These are phyloP conservation scores for button mushroom (Agaricus bisporus) DNA, from an alignment of 768 basidiomycete genomes.

Conservation along the genomic window DNA sequence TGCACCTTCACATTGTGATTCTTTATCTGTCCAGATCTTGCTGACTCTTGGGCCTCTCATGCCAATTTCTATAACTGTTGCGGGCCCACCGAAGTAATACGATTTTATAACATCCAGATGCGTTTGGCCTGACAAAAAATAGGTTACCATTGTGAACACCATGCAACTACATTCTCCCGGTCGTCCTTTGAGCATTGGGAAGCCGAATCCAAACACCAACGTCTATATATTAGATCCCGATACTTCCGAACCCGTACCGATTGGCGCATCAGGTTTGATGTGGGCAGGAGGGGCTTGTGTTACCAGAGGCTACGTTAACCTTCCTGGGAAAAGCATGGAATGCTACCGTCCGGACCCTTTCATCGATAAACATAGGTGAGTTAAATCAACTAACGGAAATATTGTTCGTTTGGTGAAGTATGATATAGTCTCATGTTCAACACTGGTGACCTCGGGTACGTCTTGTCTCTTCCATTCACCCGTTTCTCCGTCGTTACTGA, in stretches of 20 bases:
- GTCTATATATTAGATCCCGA: slow-evolving; percentile 32
- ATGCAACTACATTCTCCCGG: slow-evolving; percentile 40
- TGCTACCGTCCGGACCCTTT: slow-evolving; percentile 47
- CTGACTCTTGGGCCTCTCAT: slow-evolving; percentile 38
- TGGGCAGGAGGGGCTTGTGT: slow-evolving; percentile 63
- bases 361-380: slow-evolving; percentile 35
- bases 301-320: slow-evolving; percentile 47
- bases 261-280: slow-evolving; percentile 40
- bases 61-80: slow-evolving; percentile 46
- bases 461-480: background rate
- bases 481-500: slow-evolving; percentile 1
- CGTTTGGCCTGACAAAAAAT: background rate
- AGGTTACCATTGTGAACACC: slow-evolving; percentile 57
- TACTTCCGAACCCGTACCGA: slow-evolving; percentile 28
- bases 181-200: slow-evolving; percentile 39
- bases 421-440: slow-evolving; percentile 50
- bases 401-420: background rate
- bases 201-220: slow-evolving; percentile 48
- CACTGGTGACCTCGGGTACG: slow-evolving; percentile 51
- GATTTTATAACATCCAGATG: slow-evolving; percentile 4
- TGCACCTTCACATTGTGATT: no score
- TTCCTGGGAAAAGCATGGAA: slow-evolving; percentile 49
- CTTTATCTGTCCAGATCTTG: slow-evolving; percentile 23
- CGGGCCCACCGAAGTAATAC: slow-evolving; percentile 47
- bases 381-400: background rate